These are phyloP conservation scores for Pyrus bretschneideri DNA, from an alignment of 306 rosid genomes.

Conservation along the genomic window DNA sequence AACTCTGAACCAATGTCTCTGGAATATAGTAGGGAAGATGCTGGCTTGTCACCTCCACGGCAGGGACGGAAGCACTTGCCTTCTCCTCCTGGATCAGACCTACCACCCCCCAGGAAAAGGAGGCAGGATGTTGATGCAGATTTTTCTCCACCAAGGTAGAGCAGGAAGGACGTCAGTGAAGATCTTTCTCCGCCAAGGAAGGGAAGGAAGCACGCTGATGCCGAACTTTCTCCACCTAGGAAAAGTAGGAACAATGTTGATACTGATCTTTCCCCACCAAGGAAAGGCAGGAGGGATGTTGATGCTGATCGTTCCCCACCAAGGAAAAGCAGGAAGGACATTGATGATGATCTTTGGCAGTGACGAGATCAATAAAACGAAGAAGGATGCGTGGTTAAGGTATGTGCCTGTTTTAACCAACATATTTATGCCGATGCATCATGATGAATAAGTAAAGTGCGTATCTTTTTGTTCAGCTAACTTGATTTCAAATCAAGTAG, in stretches of 20 bases:
- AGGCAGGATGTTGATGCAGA: constrained; percentile 31
- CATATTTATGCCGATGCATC: neutral
- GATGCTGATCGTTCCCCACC: constrained; percentile 26
- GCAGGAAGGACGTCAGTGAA: constrained; percentile 7
- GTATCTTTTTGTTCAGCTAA: neutral
- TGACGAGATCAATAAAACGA: constrained; percentile 62
- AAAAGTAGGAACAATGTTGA: neutral
- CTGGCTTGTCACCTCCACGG: constrained; percentile 48
- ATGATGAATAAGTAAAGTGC: neutral
- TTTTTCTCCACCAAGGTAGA: constrained; percentile 14
- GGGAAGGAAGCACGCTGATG: neutral
- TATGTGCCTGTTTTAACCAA: constrained; percentile 15
- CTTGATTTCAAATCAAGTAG: neutral
- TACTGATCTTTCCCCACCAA: constrained; percentile 60
- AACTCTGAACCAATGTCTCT: constrained; percentile 24
- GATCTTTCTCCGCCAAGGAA: constrained; percentile 32
- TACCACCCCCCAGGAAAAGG: constrained; percentile 64
- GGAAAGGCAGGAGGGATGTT: constrained; percentile 39
- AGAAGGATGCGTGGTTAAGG: constrained; percentile 61
- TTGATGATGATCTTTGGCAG: constrained; percentile 42
- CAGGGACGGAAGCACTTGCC: constrained; percentile 20
- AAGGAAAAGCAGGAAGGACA: neutral
- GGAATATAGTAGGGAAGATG: constrained; percentile 19
- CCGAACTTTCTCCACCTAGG: constrained; percentile 17
- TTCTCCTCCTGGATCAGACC: constrained; percentile 32